Evolutionary conservation across 345 rosid species (phyloP), one percentile per base, ranked within the genome.

Genomic region (Euphorbia lathyris): DNA sequence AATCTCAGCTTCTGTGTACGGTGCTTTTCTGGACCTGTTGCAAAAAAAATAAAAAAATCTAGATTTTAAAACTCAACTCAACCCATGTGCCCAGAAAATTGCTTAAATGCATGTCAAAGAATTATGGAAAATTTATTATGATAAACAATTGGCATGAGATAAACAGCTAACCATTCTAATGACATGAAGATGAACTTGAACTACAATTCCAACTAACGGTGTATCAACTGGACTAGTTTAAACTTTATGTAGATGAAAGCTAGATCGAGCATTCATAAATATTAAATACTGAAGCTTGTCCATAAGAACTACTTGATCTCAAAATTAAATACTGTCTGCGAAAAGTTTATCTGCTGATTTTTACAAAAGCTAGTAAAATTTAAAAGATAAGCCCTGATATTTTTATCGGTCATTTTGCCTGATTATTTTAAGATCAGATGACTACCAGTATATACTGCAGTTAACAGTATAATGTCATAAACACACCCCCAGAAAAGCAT

Each of bases 1-100:
- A 77, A 95, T 87, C 84, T 95, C 99, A 65, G 87, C 90, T 79
- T 95, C 97, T 32, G 97, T 84, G 72, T 90, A 95, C 40, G 97
- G 93, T 59, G 81, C 73, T 73, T 63, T 71, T 65, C 99, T 80
- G 36, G 78, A 86, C 86, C 98, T 88, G 84, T 42, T 67, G 29
- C 34, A 72, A 68, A 48, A 72, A 68, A 48, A 52, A 71, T 71
- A 63, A 6, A 30, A 16, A 60, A 57, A 50, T 26, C 2, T 40
- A 62, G 58, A 53, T 73, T 47, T 30, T 34, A 38, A 42, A 38
- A 19, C 22, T 11, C 56, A n/a, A n/a, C 42, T 25, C 19, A n/a
- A n/a, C n/a, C n/a, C n/a, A n/a, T n/a, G n/a, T 25, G 55, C 47
- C 47, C 5, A 20, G 20, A 47, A 23, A 65, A 45, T 45, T 47